Evolutionary conservation across 2,329 filamentous ascomycete species (phyloP), one percentile per base, ranked within the genome.

Genomic region (Ophiocordyceps camponoti-saundersi): DNA sequence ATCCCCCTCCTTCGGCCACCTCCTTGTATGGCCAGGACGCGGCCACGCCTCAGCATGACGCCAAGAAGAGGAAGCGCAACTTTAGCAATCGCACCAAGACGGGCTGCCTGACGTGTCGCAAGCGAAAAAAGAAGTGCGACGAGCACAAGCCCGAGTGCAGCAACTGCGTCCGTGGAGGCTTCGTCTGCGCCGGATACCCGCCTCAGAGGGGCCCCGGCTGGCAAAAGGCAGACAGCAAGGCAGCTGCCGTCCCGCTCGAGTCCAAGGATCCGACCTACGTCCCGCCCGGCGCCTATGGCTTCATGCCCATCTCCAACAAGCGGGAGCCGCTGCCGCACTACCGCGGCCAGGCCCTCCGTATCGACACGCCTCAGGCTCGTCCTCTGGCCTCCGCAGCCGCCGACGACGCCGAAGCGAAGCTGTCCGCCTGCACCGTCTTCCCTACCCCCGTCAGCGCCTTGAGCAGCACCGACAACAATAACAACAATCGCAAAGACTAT

Each of bases 71-170:
- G 44, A 85, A 85, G 63, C 73, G 82, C 39, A 85, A 86, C 58
- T 96, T 95, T 58, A 94, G 87, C 66, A 95, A 95, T 63, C 77
- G 90, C 49, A 95, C 90, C 20, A 96, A 96, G 67, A 95, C 89
- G 11, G 88, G 89, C 30, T 96, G 90, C 62, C 79, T 94, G 65
- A 96, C 90, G 6, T 96, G 90, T 61, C 76, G 90, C 50, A 78
- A 79, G 59, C 77, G 90, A 49, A 96, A 96, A 74, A 96, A 96
- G 78, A 96, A 96, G 66, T 96, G 92, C 59, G 90, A 96, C 60
- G 92, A 96, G 68, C 77, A 76, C 47, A 93, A 94, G 62, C 92
- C 92, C 23, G 80, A 87, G 63, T 96, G 92, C 66, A 84, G 82
- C 60, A 96, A 98, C 58, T 98, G 92, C 65, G 73, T 84, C 48